Percentiles rank a stretch among this genome's conserved stretches.
Conservation (phyloP, 2,329 filamentous ascomycete species). For the Cladobotryum mycophilum region DNA sequence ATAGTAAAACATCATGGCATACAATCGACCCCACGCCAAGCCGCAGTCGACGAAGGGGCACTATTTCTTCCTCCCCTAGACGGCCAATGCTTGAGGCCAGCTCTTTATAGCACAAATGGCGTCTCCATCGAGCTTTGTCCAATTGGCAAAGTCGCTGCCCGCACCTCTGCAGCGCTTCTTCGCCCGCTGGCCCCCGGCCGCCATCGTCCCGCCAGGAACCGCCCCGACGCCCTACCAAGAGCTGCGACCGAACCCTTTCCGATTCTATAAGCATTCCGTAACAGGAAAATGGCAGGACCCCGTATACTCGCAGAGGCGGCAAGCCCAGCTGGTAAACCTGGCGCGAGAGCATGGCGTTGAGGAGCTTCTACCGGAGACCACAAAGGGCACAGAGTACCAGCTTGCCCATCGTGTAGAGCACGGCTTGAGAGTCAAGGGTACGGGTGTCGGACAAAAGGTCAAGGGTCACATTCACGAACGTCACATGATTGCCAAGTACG, state of each 20-base stretch:
- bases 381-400: conserved; percentile 67
- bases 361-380: conserved; percentile 68
- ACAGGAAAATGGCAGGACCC: conserved; percentile 83
- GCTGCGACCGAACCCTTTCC: conserved; percentile 70
- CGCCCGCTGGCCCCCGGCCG: conserved; percentile 73
- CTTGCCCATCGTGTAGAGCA: conserved; percentile 68
- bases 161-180: conserved; percentile 78
- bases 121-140: conserved; percentile 37
- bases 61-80: neutral
- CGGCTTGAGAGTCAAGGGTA: conserved; percentile 82
- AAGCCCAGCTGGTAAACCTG: conserved; percentile 86
- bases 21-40: no score
- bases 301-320: conserved; percentile 73
- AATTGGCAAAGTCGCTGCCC: conserved; percentile 67
- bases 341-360: conserved; percentile 73
- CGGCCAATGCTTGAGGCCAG: conserved; percentile 7
- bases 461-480: conserved; percentile 96
- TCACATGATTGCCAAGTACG: conserved; percentile 65
- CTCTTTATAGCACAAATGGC: conserved; percentile 24
- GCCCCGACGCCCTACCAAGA: conserved; percentile 46
- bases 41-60: neutral
- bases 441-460: conserved; percentile 83
- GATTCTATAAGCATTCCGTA: conserved; percentile 66
- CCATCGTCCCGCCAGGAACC: conserved; percentile 45
- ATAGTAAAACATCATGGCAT: conserved; percentile 1